These are phyloP conservation scores for Xanthoconium purpureum DNA, from an alignment of 768 basidiomycete genomes.

Conservation along the genomic window DNA sequence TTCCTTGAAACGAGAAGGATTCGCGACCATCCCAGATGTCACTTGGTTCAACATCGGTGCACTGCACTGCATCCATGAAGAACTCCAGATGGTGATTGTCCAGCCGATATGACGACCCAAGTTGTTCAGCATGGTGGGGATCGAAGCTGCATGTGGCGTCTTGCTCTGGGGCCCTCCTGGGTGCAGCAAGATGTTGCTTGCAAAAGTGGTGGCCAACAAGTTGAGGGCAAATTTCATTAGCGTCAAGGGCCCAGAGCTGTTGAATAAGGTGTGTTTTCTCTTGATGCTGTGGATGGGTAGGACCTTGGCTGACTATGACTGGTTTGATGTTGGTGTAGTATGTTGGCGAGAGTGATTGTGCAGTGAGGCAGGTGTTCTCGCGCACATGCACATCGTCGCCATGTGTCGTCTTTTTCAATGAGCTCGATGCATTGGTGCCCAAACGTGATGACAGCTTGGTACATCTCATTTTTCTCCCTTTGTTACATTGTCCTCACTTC, in stretches of 20 bases:
- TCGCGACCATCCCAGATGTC: conserved; percentile 94
- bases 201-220: conserved; percentile 97
- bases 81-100: conserved; percentile 96
- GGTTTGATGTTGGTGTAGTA: conserved; percentile 59
- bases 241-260: conserved; percentile 92
- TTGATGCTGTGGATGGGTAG: not conserved
- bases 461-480: conserved; percentile 22
- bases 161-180: conserved; percentile 99
- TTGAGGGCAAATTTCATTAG: conserved; percentile 95
- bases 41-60: conserved; percentile 96
- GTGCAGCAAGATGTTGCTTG: conserved; percentile 96
- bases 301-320: not conserved
- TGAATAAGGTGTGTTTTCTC: conserved; percentile 82
- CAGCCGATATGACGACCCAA: conserved; percentile 91
- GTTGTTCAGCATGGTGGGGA: conserved; percentile 83
- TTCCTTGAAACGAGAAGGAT: conserved; percentile 95
- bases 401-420: conserved; percentile 94
- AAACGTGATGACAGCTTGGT: conserved; percentile 87
- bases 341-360: conserved; percentile 94
- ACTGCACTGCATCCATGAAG: conserved; percentile 78
- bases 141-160: conserved; percentile 89
- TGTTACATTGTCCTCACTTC: too few species aligned
- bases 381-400: conserved; percentile 91
- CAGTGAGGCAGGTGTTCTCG: conserved; percentile 92
- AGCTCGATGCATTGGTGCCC: conserved; percentile 89